Conservation (phyloP, 192 early-diverging fungal species). For the Rhizoclosmatium sp. region DNA sequence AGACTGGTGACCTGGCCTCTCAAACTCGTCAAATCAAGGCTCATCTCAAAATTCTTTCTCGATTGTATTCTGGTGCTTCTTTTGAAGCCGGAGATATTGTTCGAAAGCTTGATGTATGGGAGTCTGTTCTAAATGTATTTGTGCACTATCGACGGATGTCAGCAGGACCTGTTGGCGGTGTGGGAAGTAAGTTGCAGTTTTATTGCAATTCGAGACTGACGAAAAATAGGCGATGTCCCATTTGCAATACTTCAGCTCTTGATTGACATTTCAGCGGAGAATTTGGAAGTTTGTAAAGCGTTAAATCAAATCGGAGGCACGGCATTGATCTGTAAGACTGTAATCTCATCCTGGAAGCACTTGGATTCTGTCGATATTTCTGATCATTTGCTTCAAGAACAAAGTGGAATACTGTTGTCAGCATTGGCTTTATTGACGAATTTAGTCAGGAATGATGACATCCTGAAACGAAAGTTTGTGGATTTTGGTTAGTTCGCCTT, state of each 20-base stretch:
- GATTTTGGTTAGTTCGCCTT: conserved; percentile 8
- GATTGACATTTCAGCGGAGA: conserved; percentile 19
- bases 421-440: conserved; percentile 23
- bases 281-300: neutral
- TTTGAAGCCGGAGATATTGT: neutral
- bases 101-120: too few relatives aligned
- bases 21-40: neutral
- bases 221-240: too few relatives aligned
- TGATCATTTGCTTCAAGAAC: neutral
- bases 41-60: neutral
- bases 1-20: neutral
- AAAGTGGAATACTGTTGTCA: conserved; percentile 12
- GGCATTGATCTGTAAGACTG: neutral
- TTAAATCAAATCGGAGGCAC: neutral
- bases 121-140: too few relatives aligned
- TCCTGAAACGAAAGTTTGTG: neutral
- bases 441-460: conserved; percentile 24
- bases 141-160: too few relatives aligned
- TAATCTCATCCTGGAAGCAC: neutral
- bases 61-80: neutral
- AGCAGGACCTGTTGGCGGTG: too few relatives aligned
- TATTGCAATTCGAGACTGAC: too few relatives aligned
- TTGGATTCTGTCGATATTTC: neutral
- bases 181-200: too few relatives aligned
- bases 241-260: neutral